Base-by-base conservation (phyloP, 1,139 yeast species). In the Yamadazyma conglobata region DNA sequence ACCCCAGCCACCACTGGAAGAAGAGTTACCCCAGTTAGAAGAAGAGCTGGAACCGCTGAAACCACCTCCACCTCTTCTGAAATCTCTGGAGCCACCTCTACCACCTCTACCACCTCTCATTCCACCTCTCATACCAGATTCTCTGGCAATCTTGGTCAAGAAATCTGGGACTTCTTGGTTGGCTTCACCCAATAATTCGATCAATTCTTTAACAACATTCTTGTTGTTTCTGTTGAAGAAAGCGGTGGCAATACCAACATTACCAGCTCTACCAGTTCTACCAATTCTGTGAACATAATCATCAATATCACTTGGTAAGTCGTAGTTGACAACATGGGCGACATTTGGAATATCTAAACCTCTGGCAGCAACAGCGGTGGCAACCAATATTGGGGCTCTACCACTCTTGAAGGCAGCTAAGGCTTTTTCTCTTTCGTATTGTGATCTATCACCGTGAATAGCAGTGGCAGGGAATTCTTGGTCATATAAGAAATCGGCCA, bases 181-280 rank as follows among this genome's bases (percentile, higher is more conserved):
- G 45, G 98, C 97, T 69, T 91, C 99, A 50, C 78, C 62, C 55
- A 91, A 79, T 52, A 93, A 76, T 39, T 86, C 96, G 55, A 87
- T 63, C 61, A 91, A 70, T 42, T 89, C 96, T 63, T 87, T 86
- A 47, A 79, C 93, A 54, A 91, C 74, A 57, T 88, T 88, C 58
- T 75, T 79, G 78, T 88, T 93, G 60, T 84, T 85, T 70, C 97
- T 84, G 82, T 91, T 91, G 70, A 91, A 87, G 73, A 91, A 91
- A 34, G 98, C 95, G 48, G 96, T 89, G 47, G 98, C 96, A 53
- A 85, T 74, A 83, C 98, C 98, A 44, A 84, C 80, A 71, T 91
- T 91, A 76, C 98, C 98, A 54, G 98, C 98, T 80, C 98, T 94
- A 67, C 98, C 98, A 54, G 98, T 91, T 82, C 98, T 93, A 76